Conservation (phyloP, 805 yeast genomes). For the Blastobotrys attinorum region DNA sequence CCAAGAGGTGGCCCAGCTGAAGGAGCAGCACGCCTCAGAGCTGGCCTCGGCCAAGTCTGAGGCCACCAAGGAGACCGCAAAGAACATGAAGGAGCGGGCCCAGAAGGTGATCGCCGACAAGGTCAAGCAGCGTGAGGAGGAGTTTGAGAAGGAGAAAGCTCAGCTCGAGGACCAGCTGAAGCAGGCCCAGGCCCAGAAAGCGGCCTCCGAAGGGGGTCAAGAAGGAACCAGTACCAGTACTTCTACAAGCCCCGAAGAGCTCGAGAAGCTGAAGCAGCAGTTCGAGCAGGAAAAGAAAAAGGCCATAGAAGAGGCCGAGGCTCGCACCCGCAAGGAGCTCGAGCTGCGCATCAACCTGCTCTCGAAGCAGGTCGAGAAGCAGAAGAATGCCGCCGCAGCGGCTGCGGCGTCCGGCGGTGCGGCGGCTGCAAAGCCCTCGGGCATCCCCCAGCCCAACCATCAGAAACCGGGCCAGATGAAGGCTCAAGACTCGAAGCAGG, state of each 20-base stretch:
- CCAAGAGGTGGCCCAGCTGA: conserved; percentile 14
- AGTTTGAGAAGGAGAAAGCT: conserved; percentile 15
- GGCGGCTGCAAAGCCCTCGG: conserved; percentile 25
- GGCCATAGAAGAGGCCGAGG: conserved; percentile 5
- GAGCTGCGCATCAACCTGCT: not conserved
- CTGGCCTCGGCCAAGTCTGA: conserved; percentile 1
- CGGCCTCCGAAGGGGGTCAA: no score
- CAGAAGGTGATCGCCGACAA: not conserved
- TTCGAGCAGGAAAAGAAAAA: conserved; percentile 9
- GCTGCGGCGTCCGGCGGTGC: conserved; percentile 45
- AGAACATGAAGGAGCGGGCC: not conserved
- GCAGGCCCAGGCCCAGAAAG: no score
- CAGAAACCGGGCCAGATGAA: not conserved
- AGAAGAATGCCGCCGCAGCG: conserved; percentile 47
- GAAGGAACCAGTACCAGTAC: no score
- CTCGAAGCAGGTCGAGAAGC: conserved; percentile 42
- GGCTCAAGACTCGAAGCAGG: not conserved
- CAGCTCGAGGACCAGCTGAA: conserved; percentile 18
- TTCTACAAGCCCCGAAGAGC: no score
- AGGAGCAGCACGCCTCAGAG: conserved; percentile 16
- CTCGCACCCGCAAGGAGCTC: not conserved
- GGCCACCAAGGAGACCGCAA: conserved; percentile 1
- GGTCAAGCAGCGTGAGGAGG: conserved; percentile 8
- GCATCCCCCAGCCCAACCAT: not conserved
- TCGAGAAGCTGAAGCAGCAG: not conserved